These are phyloP conservation scores for Bisporella sp. DNA, from an alignment of 2,329 filamentous ascomycete species.

Conservation along the genomic window DNA sequence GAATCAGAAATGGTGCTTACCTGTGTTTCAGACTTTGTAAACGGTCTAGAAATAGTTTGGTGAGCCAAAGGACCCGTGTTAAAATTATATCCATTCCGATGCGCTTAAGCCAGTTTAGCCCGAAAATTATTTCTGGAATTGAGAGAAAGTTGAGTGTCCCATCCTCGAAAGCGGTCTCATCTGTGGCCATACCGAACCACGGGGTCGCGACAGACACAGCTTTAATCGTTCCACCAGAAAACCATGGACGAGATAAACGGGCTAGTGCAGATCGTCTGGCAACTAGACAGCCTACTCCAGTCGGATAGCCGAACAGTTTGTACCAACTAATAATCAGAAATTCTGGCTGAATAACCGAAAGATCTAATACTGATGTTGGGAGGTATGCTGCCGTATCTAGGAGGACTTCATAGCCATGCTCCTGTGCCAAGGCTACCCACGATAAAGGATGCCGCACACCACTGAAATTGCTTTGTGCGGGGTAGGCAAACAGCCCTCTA, in stretches of 20 bases:
- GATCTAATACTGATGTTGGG: conserved; percentile 30
- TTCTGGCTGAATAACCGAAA: conserved; percentile 29
- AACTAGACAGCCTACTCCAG: conserved; percentile 34
- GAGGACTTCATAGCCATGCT: conserved; percentile 33
- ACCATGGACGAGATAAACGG: conserved; percentile 32
- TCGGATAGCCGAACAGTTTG: conserved; percentile 36
- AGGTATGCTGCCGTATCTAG: conserved; percentile 35
- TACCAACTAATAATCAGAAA: conserved; percentile 36
- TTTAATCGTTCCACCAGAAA: conserved; percentile 32
- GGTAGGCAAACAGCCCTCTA: conserved; percentile 36
- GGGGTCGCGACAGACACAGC: conserved; percentile 26
- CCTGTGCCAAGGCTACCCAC: conserved; percentile 31
- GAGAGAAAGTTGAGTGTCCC: conserved; percentile 34
- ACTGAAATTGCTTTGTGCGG: conserved; percentile 39
- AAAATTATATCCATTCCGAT: conserved; percentile 25
- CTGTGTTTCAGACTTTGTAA: conserved; percentile 27
- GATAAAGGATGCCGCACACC: conserved; percentile 35
- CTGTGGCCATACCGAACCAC: conserved; percentile 26
- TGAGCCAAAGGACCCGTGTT: conserved; percentile 31
- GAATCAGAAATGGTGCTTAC: too few species aligned
- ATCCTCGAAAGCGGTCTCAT: conserved; percentile 32
- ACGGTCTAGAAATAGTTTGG: conserved; percentile 29
- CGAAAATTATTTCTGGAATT: conserved; percentile 32
- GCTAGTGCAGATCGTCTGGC: conserved; percentile 27
- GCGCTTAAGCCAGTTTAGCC: conserved; percentile 30